Evolutionary conservation across 768 basidiomycete genomes (phyloP).

Genomic region (Amanita rubescens): DNA sequence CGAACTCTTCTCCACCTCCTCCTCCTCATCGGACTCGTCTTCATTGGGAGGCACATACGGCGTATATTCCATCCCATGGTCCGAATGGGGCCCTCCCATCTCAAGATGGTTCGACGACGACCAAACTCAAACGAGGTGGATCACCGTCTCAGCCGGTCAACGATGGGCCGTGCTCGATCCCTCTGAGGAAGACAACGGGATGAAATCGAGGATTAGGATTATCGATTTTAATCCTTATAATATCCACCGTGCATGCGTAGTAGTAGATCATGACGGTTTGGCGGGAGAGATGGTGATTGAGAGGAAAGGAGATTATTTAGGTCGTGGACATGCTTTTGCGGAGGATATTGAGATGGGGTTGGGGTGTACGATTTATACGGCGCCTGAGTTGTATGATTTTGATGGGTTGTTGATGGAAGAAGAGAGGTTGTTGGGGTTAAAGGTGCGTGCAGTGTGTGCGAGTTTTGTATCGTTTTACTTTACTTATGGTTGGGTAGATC

Average conservation of each 20-base stretch:
- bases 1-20: too few species aligned
- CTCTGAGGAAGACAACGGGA: conserved; percentile 4
- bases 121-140: conserved; percentile 27
- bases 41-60: not conserved
- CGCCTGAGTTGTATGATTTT: conserved; percentile 11
- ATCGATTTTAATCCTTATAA: conserved; percentile 23
- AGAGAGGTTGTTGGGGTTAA: conserved; percentile 30
- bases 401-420: conserved; percentile 34
- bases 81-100: conserved; percentile 24
- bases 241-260: not conserved
- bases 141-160: conserved; percentile 30
- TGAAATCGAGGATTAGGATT: conserved; percentile 1
- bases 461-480: not conserved
- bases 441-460: conserved; percentile 18
- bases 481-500: not conserved
- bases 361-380: conserved; percentile 15
- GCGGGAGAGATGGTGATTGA: not conserved
- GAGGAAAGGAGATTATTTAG: not conserved
- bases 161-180: conserved; percentile 20
- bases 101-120: conserved; percentile 27
- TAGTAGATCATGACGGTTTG: not conserved
- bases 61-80: conserved; percentile 18
- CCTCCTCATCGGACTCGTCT: too few species aligned
- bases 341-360: conserved; percentile 19
- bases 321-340: conserved; percentile 15